These are phyloP conservation scores for Delitschia confertaspora DNA, from an alignment of 495 filamentous ascomycete genomes.

Conservation along the genomic window DNA sequence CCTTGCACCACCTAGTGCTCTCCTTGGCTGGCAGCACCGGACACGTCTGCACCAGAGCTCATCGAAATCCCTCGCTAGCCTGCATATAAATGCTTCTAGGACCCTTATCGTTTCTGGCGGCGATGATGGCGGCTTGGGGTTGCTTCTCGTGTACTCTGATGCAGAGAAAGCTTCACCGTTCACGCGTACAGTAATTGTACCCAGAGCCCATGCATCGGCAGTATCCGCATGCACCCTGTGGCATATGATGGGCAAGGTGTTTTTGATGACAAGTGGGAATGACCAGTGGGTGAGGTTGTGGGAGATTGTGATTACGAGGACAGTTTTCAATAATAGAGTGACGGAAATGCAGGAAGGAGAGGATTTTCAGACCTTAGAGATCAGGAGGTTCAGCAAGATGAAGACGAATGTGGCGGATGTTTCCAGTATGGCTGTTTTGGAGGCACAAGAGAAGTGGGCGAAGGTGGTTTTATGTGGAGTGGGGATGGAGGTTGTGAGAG, in stretches of 20 bases:
- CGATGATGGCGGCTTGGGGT: slow-evolving; percentile 69
- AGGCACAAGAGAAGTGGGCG: slow-evolving; percentile 3
- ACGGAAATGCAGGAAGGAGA: slow-evolving; percentile 1
- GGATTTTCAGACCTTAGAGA: slow-evolving; percentile 34
- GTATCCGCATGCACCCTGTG: slow-evolving; percentile 58
- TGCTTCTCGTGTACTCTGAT: slow-evolving; percentile 39
- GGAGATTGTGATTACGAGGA: slow-evolving; percentile 43
- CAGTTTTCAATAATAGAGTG: too few species aligned
- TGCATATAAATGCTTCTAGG: slow-evolving; percentile 24
- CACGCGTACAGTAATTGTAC: slow-evolving; percentile 43
- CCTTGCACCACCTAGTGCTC: slow-evolving; percentile 30
- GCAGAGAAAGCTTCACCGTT: neutral
- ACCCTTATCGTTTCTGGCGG: slow-evolving; percentile 63
- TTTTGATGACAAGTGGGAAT: slow-evolving; percentile 58
- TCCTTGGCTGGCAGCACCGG: slow-evolving; percentile 14
- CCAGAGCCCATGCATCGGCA: slow-evolving; percentile 70
- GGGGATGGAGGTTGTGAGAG: slow-evolving; percentile 43
- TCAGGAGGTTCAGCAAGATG: slow-evolving; percentile 40
- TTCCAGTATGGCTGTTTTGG: slow-evolving; percentile 39
- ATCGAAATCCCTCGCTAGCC: slow-evolving; percentile 50
- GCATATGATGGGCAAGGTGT: slow-evolving; percentile 1
- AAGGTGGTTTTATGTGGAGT: slow-evolving; percentile 46
- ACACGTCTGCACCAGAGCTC: slow-evolving; percentile 63
- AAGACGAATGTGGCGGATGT: slow-evolving; percentile 62
- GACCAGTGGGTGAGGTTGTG: slow-evolving; percentile 79